Percentiles rank a stretch among this genome's conserved stretches.
Conservation (phyloP, 2,329 filamentous ascomycete species). For the Capronia coronata region DNA sequence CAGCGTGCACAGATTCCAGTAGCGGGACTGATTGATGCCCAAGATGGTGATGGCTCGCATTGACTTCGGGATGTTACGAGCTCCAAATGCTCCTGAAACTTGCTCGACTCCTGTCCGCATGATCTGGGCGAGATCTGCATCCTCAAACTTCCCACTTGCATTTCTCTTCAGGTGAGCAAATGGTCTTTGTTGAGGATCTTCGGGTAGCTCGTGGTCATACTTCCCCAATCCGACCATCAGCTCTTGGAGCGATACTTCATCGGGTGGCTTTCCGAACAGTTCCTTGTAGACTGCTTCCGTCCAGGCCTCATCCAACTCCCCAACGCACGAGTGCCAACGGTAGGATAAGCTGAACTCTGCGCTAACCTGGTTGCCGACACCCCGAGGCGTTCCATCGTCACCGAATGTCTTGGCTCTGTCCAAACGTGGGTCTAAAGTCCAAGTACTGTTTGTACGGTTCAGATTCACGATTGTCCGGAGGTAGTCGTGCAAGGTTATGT, state of each 20-base stretch:
- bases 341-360: constrained; percentile 86
- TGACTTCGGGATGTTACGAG: constrained; percentile 64
- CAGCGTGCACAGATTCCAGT: constrained; percentile 69
- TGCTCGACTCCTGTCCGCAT: constrained; percentile 66
- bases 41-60: constrained; percentile 73
- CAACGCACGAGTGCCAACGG: constrained; percentile 76
- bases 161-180: constrained; percentile 63
- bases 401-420: constrained; percentile 56
- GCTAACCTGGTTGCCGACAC: constrained; percentile 73
- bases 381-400: constrained; percentile 56
- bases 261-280: constrained; percentile 55
- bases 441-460: constrained; percentile 65
- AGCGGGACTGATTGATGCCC: constrained; percentile 68
- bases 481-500: constrained; percentile 72
- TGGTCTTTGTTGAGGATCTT: constrained; percentile 60
- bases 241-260: constrained; percentile 52
- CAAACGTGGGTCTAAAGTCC: constrained; percentile 71
- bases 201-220: constrained; percentile 55
- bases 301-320: constrained; percentile 70
- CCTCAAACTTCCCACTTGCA: constrained; percentile 61
- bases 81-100: constrained; percentile 59
- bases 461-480: constrained; percentile 70
- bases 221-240: constrained; percentile 58
- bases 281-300: constrained; percentile 62
- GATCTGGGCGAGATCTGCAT: constrained; percentile 68